Base-by-base conservation (phyloP, 768 basidiomycete genomes). In the Hericium alpestre region DNA sequence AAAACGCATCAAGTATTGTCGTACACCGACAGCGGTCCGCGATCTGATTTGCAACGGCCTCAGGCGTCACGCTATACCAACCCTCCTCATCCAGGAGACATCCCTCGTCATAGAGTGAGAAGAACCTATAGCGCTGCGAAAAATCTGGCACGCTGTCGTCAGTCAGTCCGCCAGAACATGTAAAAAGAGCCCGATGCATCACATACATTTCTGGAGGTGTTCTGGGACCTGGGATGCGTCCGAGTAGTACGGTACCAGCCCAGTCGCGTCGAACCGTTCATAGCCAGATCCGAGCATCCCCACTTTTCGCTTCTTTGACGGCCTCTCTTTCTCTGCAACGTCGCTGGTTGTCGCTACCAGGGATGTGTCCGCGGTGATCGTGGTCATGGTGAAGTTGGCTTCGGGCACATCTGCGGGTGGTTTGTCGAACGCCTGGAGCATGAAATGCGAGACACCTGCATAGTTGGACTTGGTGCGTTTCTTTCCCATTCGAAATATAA, bases 61-160 rank as follows among this genome's bases (percentile, higher is more conserved):
- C 93, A 0, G 96, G 95, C 0, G 96, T 99, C 58, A 98, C 86
- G 59, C 89, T 93, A 71, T 88, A 98, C 95, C 94, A 97, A n/a
- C 95, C 95, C 68, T 95, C 92, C 62, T 89, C 83, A 61, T 98
- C 95, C 11, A 98, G 73, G 2, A 96, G 75, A 66, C 93, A 91
- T 0, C 93, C 93, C 0, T 82, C 70, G 23, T 84, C 79, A 63
- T 92, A 93, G 32, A 82, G 71, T 0, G 87, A 87, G 68, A 98
- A 93, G 61, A 82, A 84, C 1, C 91, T 82, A 55, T 81, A 77
- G 38, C 95, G 77, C 68, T 98, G 95, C 5, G 79, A 79, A 66
- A 88, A 97, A 68, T 97, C 94, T 98, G 64, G 38, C n/a, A 23
- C 10, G 8, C 40, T 13, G 22, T 40, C 22, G 18, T 50, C 49